Evolutionary conservation across 192 early-diverging fungal species (phyloP).

Genomic region (Phycomyces nitens): DNA sequence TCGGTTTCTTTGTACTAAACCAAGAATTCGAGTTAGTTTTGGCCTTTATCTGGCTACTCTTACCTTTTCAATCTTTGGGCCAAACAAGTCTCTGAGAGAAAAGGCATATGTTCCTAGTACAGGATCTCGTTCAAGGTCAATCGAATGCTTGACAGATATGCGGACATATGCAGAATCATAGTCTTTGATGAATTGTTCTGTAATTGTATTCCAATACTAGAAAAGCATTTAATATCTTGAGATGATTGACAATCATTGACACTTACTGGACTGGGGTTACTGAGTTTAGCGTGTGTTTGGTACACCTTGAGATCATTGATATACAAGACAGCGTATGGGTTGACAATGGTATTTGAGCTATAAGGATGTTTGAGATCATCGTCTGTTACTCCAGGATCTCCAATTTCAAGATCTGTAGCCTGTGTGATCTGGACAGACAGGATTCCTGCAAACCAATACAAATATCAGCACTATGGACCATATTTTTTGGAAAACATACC

Average conservation of each 20-base stretch:
- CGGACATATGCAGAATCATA: slow-evolving; percentile 12
- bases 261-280: slow-evolving; percentile 30
- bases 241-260: too few relatives aligned
- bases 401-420: slow-evolving; percentile 29
- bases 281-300: slow-evolving; percentile 18
- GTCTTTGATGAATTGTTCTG: slow-evolving; percentile 31
- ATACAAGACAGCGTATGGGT: slow-evolving; percentile 27
- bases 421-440: slow-evolving; percentile 18
- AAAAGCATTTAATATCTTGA: not conserved
- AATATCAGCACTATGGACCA: not conserved
- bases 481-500: slow-evolving; percentile 3
- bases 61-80: slow-evolving; percentile 12
- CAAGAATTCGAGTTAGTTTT: not conserved
- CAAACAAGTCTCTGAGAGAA: slow-evolving; percentile 14
- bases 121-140: slow-evolving; percentile 26
- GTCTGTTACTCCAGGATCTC: slow-evolving; percentile 22
- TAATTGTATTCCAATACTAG: slow-evolving; percentile 28
- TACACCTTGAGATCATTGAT: slow-evolving; percentile 29
- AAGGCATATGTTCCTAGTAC: slow-evolving; percentile 20
- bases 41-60: not conserved
- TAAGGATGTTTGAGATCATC: slow-evolving; percentile 30
- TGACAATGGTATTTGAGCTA: slow-evolving; percentile 10
- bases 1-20: slow-evolving; percentile 18
- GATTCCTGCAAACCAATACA: slow-evolving; percentile 3
- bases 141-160: slow-evolving; percentile 21